Evolutionary conservation across 2,329 filamentous ascomycete genomes (phyloP), one percentile per base, ranked within the genome.

Genomic region (Bipolaris cookei): DNA sequence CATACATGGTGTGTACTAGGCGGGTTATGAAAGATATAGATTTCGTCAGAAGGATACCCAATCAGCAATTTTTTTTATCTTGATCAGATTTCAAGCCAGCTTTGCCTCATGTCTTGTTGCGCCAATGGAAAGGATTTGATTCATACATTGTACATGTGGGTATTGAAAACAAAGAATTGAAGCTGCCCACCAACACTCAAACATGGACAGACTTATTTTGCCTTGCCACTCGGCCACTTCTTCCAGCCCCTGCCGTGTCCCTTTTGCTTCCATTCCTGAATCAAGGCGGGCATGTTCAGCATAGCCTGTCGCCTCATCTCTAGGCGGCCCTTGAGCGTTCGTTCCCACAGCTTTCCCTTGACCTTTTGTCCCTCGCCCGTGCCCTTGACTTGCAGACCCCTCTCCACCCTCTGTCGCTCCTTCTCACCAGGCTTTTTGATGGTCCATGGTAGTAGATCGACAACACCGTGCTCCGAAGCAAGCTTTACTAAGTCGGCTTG

Each of bases 311-410:
- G 90, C 80, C 92, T 88, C 81, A 90, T 87, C 77, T 97, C 92
- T 84, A 98, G 87, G 83, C 88, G 87, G 60, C 85, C 83, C 79
- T 90, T 88, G 81, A 97, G 82, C 71, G 89, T 90, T 75, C 95
- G 87, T 83, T 99, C 95, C 87, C 93, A 91, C 69, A 87, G 84
- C 79, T 97, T 94, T 77, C 95, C 95, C 89, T 98, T 99, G 76
- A 97, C 94, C 78, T 85, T 88, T 80, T 97, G 88, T 56, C 92
- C 94, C 66, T 92, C 88, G 83, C 95, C 94, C 1, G 94, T 98
- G 69, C 94, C 94, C 85, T 93, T 94, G 56, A 97, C 90, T 61
- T 88, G 84, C 76, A 97, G 76, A 47, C 93, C 94, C 63, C 89
- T 84, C 81, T 96, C 90, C 56, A 92, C 86, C 56, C 91, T 82